Base-by-base conservation (phyloP, 768 basidiomycete genomes). In the Chiua virens region DNA sequence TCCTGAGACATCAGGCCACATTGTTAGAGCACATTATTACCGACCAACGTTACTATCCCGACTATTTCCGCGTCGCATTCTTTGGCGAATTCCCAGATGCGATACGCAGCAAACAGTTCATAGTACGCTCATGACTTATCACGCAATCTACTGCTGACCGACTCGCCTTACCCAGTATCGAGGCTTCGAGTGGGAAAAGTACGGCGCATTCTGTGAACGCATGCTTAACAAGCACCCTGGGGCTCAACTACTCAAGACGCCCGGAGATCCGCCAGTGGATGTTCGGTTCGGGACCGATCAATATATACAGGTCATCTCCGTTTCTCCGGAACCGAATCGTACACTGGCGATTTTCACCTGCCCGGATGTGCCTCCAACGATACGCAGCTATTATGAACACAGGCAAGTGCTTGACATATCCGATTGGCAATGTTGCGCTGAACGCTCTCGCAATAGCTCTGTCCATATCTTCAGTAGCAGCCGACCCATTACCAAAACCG, bases 121-220 rank as follows among this genome's bases (percentile, higher is more conserved):
- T 96, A 53, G 92, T 94, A 69, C 53, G 80, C 53, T 47, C 23
- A n/a, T 27, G 14, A 23, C n/a, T 22, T 20, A 9, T 34, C 20
- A 1, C 34, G 3, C 25, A 21, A 54, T 11, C 34, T 34, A 30
- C 34, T 34, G 30, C 23, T 28, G 18, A 50, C 20, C 30, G 0
- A 28, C 40, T 11, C 58, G 47, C 54, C 45, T 22, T 36, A 43
- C 41, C 40, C 41, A 93, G 91, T 95, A 95, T 67, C 91, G 96
- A 40, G 96, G 94, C 2, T 89, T 85, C 62, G 92, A 93, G 62
- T 93, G 90, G 92, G 95, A 98, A 72, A 94, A 91, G 62, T 92
- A 85, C 54, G 86, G 86, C 8, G 81, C 87, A 3, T 92, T 89
- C 73, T 92, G 91, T 70, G 93, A 98, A 67, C 77, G 89, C 34